These are phyloP conservation scores for Plectranthus barbatus DNA, from an alignment of 257 asterid genomes.

Conservation along the genomic window DNA sequence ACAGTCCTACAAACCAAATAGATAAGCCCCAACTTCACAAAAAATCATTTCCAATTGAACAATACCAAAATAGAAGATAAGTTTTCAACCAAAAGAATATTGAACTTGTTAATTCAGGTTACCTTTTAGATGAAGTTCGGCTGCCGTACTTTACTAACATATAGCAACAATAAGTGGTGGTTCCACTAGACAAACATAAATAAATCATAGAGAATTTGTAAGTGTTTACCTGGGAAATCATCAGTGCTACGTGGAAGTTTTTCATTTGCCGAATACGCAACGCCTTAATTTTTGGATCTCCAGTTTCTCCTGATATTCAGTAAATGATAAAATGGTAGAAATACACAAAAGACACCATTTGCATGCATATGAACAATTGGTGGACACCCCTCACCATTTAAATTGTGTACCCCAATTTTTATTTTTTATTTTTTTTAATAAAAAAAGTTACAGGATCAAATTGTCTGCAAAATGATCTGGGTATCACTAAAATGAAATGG, in stretches of 20 bases:
- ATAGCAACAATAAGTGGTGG: not conserved
- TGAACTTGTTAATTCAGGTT: not conserved
- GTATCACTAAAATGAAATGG: not conserved
- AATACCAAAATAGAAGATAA: too few relatives aligned
- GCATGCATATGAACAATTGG: too few relatives aligned
- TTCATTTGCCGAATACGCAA: slow-evolving; percentile 87
- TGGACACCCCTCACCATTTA: too few relatives aligned
- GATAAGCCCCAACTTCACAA: too few relatives aligned
- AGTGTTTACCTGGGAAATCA: slow-evolving; percentile 76
- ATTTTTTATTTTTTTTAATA: too few relatives aligned
- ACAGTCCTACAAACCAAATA: too few relatives aligned
- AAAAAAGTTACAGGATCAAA: not conserved
- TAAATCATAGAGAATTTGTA: not conserved
- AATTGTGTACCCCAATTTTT: too few relatives aligned
- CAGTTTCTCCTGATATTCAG: slow-evolving; percentile 66
- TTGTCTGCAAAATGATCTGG: not conserved
- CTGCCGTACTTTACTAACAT: not conserved
- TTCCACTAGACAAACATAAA: not conserved
- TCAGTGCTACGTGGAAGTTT: slow-evolving; percentile 81
- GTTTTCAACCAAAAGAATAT: not conserved
- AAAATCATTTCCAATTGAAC: too few relatives aligned
- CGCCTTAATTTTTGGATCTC: slow-evolving; percentile 43
- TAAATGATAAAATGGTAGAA: not conserved
- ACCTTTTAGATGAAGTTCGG: not conserved
- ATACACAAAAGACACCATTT: not conserved